Evolutionary conservation across 345 rosid genomes (phyloP).

Genomic region (Psidium friedrichsthalianum): DNA sequence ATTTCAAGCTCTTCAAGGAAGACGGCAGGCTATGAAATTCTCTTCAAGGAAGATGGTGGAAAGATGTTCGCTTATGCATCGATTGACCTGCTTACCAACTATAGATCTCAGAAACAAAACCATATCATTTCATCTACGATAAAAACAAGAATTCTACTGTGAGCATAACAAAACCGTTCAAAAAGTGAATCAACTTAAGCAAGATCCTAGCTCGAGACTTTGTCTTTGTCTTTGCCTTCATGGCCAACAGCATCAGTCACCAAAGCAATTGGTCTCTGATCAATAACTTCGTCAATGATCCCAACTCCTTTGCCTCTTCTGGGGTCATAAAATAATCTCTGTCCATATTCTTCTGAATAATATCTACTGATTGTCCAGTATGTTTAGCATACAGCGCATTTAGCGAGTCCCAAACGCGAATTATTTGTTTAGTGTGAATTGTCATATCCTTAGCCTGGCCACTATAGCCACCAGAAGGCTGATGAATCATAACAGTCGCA

Average conservation of each 20-base stretch:
- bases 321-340: constrained; percentile 97
- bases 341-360: constrained; percentile 87
- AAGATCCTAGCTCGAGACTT: constrained; percentile 37
- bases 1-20: not conserved
- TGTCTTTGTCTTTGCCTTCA: constrained; percentile 54
- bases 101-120: not conserved
- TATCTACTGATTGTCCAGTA: constrained; percentile 64
- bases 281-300: constrained; percentile 90
- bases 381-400: constrained; percentile 67
- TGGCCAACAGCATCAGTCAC: constrained; percentile 67
- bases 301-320: constrained; percentile 85
- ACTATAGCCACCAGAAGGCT: constrained; percentile 97
- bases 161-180: not conserved
- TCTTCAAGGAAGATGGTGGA: no score
- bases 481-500: constrained; percentile 93
- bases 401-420: constrained; percentile 82
- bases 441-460: constrained; percentile 96
- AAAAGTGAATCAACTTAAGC: not conserved
- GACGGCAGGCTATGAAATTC: not conserved
- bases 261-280: constrained; percentile 68
- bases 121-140: not conserved
- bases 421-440: constrained; percentile 89
- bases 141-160: not conserved
- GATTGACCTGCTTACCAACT: not conserved
- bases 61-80: not conserved